Percentiles rank a stretch among this genome's conserved stretches.
phyloP scores from a whole-genome alignment of 495 filamentous ascomycete genomes.

The Hapsidospora chrysogenum region DNA sequence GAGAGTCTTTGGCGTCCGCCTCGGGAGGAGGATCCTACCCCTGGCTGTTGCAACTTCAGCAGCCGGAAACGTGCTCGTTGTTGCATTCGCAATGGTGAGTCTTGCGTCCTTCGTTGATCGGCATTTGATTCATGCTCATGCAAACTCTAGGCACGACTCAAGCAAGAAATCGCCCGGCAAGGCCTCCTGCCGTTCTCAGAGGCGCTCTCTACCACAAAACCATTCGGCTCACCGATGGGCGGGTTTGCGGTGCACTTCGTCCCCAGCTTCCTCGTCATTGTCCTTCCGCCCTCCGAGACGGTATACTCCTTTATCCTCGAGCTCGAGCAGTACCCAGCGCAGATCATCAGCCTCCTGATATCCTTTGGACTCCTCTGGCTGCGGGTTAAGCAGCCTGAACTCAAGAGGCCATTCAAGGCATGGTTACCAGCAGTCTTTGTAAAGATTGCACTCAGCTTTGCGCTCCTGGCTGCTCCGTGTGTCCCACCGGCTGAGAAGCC shows the following conservation, averaged over 20 bases:
- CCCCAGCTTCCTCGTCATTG: constrained; percentile 47
- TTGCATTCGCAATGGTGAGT: constrained; percentile 46
- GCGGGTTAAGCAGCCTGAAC: constrained; percentile 39
- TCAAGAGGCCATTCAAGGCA: constrained; percentile 51
- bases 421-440: constrained; percentile 39
- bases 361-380: constrained; percentile 45
- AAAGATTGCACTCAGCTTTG: constrained; percentile 24
- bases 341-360: constrained; percentile 41
- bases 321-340: constrained; percentile 52
- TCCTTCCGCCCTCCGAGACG: constrained; percentile 43
- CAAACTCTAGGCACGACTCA: constrained; percentile 44
- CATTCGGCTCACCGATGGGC: constrained; percentile 50
- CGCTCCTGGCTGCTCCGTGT: constrained; percentile 37
- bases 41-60: constrained; percentile 50
- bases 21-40: constrained; percentile 42
- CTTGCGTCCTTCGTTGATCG: no score
- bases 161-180: constrained; percentile 31
- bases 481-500: constrained; percentile 32
- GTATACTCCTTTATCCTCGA: constrained; percentile 62
- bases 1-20: constrained; percentile 39
- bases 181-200: constrained; percentile 50
- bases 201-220: constrained; percentile 43
- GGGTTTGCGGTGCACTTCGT: constrained; percentile 53
- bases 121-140: constrained; percentile 4
- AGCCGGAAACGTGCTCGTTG: constrained; percentile 63